Conservation (phyloP, 2,329 filamentous ascomycete species). For the Ophiostoma ips region DNA sequence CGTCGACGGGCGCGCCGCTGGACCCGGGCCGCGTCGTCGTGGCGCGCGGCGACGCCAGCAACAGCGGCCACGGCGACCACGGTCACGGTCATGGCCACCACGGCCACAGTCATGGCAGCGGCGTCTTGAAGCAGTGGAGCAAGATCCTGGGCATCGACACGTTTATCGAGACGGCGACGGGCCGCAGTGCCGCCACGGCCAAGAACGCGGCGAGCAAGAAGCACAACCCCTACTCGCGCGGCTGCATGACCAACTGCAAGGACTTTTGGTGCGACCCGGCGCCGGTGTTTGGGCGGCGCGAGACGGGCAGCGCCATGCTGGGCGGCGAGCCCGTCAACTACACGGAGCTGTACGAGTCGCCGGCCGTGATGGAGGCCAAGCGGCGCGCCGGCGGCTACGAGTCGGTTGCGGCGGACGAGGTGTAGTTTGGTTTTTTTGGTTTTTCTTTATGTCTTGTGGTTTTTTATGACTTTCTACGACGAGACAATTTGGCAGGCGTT, state of each 20-base stretch:
- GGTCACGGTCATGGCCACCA: conserved; percentile 23
- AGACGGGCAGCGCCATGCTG: conserved; percentile 58
- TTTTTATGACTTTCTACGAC: conserved; percentile 71
- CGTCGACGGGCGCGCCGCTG: conserved; percentile 62
- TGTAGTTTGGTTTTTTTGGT: neutral
- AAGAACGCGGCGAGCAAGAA: conserved; percentile 35
- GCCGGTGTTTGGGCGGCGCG: conserved; percentile 61
- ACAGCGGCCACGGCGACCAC: conserved; percentile 21
- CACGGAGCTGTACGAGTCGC: conserved; percentile 76
- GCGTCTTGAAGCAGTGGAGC: conserved; percentile 67
- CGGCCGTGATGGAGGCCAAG: conserved; percentile 46
- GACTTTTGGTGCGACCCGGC: conserved; percentile 95
- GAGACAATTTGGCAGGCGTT: too few species aligned
- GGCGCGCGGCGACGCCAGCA: conserved; percentile 17
- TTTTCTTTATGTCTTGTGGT: conserved; percentile 30
- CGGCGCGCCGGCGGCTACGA: conserved; percentile 43
- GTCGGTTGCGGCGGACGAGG: conserved; percentile 42
- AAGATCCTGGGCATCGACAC: conserved; percentile 81
- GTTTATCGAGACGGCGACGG: conserved; percentile 84
- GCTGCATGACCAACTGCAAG: conserved; percentile 74
- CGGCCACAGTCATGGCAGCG: conserved; percentile 28
- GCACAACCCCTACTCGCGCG: conserved; percentile 70
- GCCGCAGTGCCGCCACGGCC: conserved; percentile 54
- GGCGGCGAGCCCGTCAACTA: conserved; percentile 76
- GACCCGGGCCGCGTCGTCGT: conserved; percentile 52